Base-by-base conservation (phyloP, 2,329 filamentous ascomycete genomes). In the Colletotrichum cordylinicola region DNA sequence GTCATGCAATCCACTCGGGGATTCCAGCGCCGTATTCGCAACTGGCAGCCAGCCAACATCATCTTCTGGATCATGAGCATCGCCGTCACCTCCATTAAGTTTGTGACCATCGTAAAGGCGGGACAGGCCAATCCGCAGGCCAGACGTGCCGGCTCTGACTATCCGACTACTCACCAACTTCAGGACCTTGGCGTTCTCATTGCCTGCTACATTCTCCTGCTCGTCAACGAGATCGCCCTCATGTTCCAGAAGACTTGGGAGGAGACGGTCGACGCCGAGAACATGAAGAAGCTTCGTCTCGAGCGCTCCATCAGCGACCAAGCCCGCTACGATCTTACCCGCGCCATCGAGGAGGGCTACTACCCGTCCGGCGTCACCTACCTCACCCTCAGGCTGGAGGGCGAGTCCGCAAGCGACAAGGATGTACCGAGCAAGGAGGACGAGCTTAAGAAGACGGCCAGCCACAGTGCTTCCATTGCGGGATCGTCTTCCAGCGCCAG, bases 111-210 rank as follows among this genome's bases (percentile, higher is more conserved):
- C 31, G 39, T 61, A 13, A 64, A 64, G 61, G 43, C 37, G 58
- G 48, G 58, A 77, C 75, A 70, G 74, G n/a, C 15, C 61, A 64
- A 35, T 24, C 61, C 61, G 10, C 61, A 64, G 61, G 61, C 61
- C 21, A 64, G 79, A 13, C 67, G 79, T 8, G 62, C 72, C 37
- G 70, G 37, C 16, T 71, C 75, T 4, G 61, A 72, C 4, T 81
- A 81, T 33, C 78, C 79, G 52, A 78, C 78, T 8, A 75, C 65
- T 18, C 79, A 81, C 67, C 79, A 81, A 73, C 72, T 80, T 21
- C 78, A 72, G 29, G 80, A 81, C 72, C 66, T 81, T 10, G 77
- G 76, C 24, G 77, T 80, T 9, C 70, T 80, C 10, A 64, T 71
- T 5, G 77, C 66, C 10, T 78, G 80, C 18, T 81, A 80, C 48